These are phyloP conservation scores for Fusarium continuum DNA, from an alignment of 2,329 filamentous ascomycete species.

Conservation along the genomic window DNA sequence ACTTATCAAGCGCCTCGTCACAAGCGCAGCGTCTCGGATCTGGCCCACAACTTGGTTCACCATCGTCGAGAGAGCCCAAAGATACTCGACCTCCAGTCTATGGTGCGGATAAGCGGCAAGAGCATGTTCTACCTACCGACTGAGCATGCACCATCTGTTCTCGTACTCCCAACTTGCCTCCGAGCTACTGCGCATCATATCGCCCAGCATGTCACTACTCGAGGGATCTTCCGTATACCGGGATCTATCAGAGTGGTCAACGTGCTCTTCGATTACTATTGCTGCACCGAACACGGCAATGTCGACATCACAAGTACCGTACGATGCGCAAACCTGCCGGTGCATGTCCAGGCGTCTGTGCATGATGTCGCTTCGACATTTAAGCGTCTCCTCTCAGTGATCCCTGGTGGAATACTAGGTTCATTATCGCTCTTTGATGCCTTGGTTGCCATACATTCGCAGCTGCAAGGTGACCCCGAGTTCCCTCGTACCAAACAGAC, in stretches of 20 bases:
- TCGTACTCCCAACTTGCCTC: conserved; percentile 71
- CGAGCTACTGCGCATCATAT: conserved; percentile 73
- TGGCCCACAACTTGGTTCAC: conserved; percentile 58
- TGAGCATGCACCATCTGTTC: conserved; percentile 65
- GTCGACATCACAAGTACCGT: conserved; percentile 66
- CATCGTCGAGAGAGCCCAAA: conserved; percentile 57
- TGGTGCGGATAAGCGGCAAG: conserved; percentile 70
- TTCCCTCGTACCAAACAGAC: conserved; percentile 62
- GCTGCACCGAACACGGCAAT: conserved; percentile 56
- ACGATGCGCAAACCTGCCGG: conserved; percentile 66
- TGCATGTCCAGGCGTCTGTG: conserved; percentile 65
- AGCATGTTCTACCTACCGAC: conserved; percentile 68
- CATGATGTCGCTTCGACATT: conserved; percentile 75
- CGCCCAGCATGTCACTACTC: conserved; percentile 62
- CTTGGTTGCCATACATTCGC: conserved; percentile 67
- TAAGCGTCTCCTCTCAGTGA: conserved; percentile 69
- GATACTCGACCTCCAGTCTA: conserved; percentile 62
- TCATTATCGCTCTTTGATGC: conserved; percentile 69
- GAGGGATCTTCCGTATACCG: conserved; percentile 70
- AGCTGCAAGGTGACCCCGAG: conserved; percentile 62
- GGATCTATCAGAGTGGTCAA: conserved; percentile 67
- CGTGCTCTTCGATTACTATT: conserved; percentile 71
- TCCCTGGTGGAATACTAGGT: conserved; percentile 73
- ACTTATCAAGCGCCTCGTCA: conserved; percentile 45
- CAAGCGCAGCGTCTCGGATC: conserved; percentile 65